Evolutionary conservation across 768 basidiomycete genomes (phyloP), one percentile per base, ranked within the genome.

Genomic region (Amanita phalloides): DNA sequence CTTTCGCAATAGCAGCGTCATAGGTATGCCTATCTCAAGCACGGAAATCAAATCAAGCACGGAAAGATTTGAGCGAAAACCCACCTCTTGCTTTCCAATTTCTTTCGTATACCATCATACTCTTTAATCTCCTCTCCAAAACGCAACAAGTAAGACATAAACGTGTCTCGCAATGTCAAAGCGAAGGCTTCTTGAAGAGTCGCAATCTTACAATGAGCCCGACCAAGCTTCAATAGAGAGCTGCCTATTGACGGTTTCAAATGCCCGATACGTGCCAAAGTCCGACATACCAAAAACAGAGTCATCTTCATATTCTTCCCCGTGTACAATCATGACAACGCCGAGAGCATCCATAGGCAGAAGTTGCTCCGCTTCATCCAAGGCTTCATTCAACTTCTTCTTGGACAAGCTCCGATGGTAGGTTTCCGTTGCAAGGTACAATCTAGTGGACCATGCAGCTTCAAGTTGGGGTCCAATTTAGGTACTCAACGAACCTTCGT

Each of bases 161-260:
- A 92, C 4, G 82, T 82, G 59, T 88, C 88, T 32, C 75, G 77
- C 51, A 95, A 76, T 5, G 79, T 78, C 51, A 83, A 64, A 0
- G 84, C 84, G 60, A 79, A 90, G 0, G 84, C 78, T 59, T 94
- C 90, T 64, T 96, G 93, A 11, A 91, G 71, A 13, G 81, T 82
- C 7, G 93, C 91, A 21, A 90, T 69, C 62, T 85, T 86, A 69
- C 87, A 91, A 61, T 91, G 86, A 1, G 88, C 88, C 53, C 85
- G 81, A 20, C 93, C 93, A 37, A 91, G 64, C 53, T 76, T 80
- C 11, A 85, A 73, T 13, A 96, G 71, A 1, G 79, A 82, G n/a
- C 74, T 74, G 11, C 89, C 90, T 90, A 44, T 14, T 35, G 46
- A 28, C 48, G 54, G 3, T 26, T 35, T 53, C 10, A 45, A 30